Evolutionary conservation across 1,139 yeast genomes (phyloP), one percentile per base, ranked within the genome.

Genomic region (Taphrina populina): DNA sequence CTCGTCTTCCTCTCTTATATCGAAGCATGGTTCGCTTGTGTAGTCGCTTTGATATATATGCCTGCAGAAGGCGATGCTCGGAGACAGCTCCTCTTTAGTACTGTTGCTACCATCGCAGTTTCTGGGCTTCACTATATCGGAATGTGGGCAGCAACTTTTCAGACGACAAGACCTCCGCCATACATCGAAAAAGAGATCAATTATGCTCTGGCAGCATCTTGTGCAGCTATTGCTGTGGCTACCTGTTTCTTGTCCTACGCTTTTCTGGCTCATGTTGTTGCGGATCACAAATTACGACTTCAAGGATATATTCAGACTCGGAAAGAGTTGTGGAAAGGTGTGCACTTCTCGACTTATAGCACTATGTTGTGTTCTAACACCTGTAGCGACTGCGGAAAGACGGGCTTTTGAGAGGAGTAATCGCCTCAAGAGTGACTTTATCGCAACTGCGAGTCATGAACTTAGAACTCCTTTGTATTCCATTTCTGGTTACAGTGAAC

Each of bases 381-480:
- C 20, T 4, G 5, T 30, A 43, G 47, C 47, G 17, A 43, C 29
- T n/a, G 46, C 54, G 5, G 46, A 49, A 24, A 24, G 41, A n/a
- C 35, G 87, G 70, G 95, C 95, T 34, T 95, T 95, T 40, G 95
- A 87, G 67, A 75, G 85, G 66, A 95, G 95, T 10, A 87, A 87
- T 69, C 77, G 87, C 64, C 88, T 95, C 11, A 87, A 87, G 70
- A 85, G 95, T 4, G 95, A 87, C 69, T 87, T 87, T 68, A 76
- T 87, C 71, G 95, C 95, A 33, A 87, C 86, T 65, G 87, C 87
- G 82, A 86, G 95, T 3, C 95, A 87, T 72, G 95, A 87, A 70
- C 84, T 87, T 65, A 76, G 95, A 69, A 87, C 95, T 2, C 95
- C 95, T 21, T 83, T 87, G 79, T 87, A 87, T 68, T 95, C 95